These are phyloP conservation scores for Pyrenophora tritici-repentis DNA, from an alignment of 2,329 filamentous ascomycete species.

Conservation along the genomic window DNA sequence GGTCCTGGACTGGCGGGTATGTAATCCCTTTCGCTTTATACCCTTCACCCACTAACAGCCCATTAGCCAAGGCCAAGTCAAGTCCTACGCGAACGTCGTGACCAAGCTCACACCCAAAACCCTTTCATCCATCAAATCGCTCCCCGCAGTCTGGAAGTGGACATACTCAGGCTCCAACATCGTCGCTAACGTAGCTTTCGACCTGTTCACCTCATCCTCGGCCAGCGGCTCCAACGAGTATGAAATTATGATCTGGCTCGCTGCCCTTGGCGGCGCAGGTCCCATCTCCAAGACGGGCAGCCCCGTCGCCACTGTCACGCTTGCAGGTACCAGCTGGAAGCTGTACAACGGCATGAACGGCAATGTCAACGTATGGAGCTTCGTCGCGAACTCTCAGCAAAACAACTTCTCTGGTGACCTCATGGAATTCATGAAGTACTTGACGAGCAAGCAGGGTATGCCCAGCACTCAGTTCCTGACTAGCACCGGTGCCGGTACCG, in stretches of 20 bases:
- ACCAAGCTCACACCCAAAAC: slow-evolving; percentile 41
- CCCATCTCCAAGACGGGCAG: slow-evolving; percentile 63
- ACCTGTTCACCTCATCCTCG: slow-evolving; percentile 62
- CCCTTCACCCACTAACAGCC: slow-evolving; percentile 3
- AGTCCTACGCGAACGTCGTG: slow-evolving; percentile 53
- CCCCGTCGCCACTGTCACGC: slow-evolving; percentile 58
- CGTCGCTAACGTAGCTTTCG: slow-evolving; percentile 65
- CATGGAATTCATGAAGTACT: slow-evolving; percentile 62
- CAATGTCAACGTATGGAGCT: slow-evolving; percentile 65
- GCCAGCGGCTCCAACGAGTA: slow-evolving; percentile 57
- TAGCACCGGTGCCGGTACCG: slow-evolving; percentile 60
- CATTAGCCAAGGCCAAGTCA: slow-evolving; percentile 42
- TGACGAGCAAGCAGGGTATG: slow-evolving; percentile 56
- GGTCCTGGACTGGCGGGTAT: slow-evolving; percentile 52
- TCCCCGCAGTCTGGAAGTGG: slow-evolving; percentile 55
- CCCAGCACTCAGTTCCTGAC: slow-evolving; percentile 58
- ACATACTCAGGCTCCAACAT: slow-evolving; percentile 56
- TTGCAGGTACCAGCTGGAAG: slow-evolving; percentile 61
- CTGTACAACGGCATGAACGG: slow-evolving; percentile 67
- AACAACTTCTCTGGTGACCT: slow-evolving; percentile 63
- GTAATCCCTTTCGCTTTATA: not conserved
- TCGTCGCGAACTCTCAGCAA: slow-evolving; percentile 56
- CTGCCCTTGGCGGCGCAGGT: slow-evolving; percentile 61
- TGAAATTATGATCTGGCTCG: slow-evolving; percentile 71
- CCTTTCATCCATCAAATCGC: slow-evolving; percentile 47